These are phyloP conservation scores for Kluyveromyces aestuarii DNA, from an alignment of 805 yeast species.

Conservation along the genomic window DNA sequence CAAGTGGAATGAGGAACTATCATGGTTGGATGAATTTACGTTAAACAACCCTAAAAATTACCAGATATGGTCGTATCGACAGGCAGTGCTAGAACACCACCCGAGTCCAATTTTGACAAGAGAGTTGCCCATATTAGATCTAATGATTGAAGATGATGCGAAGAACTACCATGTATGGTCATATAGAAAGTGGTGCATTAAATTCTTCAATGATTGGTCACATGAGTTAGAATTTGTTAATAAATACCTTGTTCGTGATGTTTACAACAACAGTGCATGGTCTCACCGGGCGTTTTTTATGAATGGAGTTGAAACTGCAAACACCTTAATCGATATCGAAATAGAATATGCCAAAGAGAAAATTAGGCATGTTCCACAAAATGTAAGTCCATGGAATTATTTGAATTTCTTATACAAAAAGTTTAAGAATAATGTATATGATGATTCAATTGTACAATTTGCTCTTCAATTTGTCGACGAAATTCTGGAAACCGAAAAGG, in stretches of 20 bases:
- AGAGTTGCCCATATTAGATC: slow-evolving; percentile 57
- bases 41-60: slow-evolving; percentile 79
- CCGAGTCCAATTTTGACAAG: slow-evolving; percentile 28
- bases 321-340: slow-evolving; percentile 35
- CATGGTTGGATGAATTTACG: slow-evolving; percentile 74
- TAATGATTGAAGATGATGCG: slow-evolving; percentile 67
- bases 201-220: slow-evolving; percentile 40
- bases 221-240: slow-evolving; percentile 47
- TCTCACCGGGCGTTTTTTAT: slow-evolving; percentile 63
- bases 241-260: slow-evolving; percentile 45
- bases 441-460: slow-evolving; percentile 37
- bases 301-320: slow-evolving; percentile 15
- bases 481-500: slow-evolving; percentile 14
- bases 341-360: slow-evolving; percentile 39
- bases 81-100: slow-evolving; percentile 41
- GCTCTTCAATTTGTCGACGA: slow-evolving; percentile 35
- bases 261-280: slow-evolving; percentile 92
- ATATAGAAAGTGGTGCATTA: slow-evolving; percentile 75
- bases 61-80: slow-evolving; percentile 95
- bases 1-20: slow-evolving; percentile 42
- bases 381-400: slow-evolving; percentile 83
- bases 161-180: slow-evolving; percentile 98
- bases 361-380: slow-evolving; percentile 62
- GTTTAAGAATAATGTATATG: slow-evolving; percentile 15
- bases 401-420: slow-evolving; percentile 45